Evolutionary conservation across 495 filamentous ascomycete genomes (phyloP), one percentile per base, ranked within the genome.

Genomic region (Penicillium canariense): DNA sequence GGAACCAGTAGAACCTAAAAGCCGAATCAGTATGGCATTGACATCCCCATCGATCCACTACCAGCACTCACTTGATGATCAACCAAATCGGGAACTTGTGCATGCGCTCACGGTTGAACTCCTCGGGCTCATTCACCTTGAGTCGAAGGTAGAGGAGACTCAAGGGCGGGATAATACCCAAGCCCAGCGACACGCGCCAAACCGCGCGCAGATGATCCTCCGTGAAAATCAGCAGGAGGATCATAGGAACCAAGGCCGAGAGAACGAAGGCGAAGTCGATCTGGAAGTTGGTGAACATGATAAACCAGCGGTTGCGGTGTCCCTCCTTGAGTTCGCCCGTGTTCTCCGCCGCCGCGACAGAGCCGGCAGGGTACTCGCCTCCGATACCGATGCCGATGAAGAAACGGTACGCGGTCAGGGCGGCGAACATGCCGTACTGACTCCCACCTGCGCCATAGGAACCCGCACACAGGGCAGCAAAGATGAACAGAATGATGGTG

Each of bases 321-420:
- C 91, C 92, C 8, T 67, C 65, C 67, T 88, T 88, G 54, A 96
- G 72, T 65, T 96, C 89, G 15, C 89, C 89, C 0, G 86, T 90
- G 25, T 86, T 87, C 71, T 97, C 92, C 17, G 90, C 89, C 47
- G 84, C 87, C 0, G 87, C 87, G 4, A 96, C 92, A 48, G 84
- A 88, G 5, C 91, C 92, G 7, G 92, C 91, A 8, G 92, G 92
- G 65, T 96, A 96, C 66, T 97, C 91, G 51, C 91, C 89, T 20
- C 75, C 80, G 25, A 84, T 82, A 10, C 76, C 81, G 42, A 81
- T 76, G 32, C 87, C 84, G 34, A 90, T 78, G 60, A 94, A 85
- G 75, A 96, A 94, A 9, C 90, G 84, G 75, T 88, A 96, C 3
- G 89, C 90, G 0, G 87, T 84, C n/a, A 96, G 73, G 1, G 90